Evolutionary conservation across 441 rosid genomes (phyloP), one percentile per base, ranked within the genome.

Genomic region (Populus hybrid): DNA sequence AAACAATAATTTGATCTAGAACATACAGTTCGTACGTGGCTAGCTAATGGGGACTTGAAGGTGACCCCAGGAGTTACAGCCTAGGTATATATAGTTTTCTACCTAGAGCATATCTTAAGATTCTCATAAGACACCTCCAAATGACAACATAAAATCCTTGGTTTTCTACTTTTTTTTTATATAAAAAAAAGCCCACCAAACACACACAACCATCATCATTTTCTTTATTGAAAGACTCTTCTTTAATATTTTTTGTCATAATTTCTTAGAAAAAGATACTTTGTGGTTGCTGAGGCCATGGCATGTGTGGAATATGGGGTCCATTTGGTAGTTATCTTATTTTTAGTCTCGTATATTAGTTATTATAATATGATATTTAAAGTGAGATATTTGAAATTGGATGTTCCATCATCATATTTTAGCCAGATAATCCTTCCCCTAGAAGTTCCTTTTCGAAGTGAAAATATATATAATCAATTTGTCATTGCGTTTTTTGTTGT

Each of bases 41-140:
- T 42, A 34, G 35, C 40, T n/a, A 30, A 50, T 34, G 21, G 65
- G 21, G 65, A 32, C 53, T 76, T 63, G 18, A 32, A 68, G 24
- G 28, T 28, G 63, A 57, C 50, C 63, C 30, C 68, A 42, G 30
- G 12, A 67, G 53, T 35, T 28, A 2, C 23, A 72, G 72, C n/a
- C 73, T 4, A 35, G 32, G 57, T 36, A 69, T 65, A n/a, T 34
- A 24, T 5, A 12, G 12, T 40, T 63, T 50, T 46, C 32, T 35
- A 69, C 36, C 64, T 76, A 80, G 82, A 21, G 57, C 74, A 68
- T 80, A 78, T 82, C 78, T 66, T 78, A 74, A 26, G 72, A 73
- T 70, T 32, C 72, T 16, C 66, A 10, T 9, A 67, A 59, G 32
- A 73, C 32, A 40, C 36, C 53, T 9, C 64, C 38, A 53, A 70